Evolutionary conservation across 1,284 basidiomycete genomes (phyloP).

Genomic region (Trichosporon sp.): DNA sequence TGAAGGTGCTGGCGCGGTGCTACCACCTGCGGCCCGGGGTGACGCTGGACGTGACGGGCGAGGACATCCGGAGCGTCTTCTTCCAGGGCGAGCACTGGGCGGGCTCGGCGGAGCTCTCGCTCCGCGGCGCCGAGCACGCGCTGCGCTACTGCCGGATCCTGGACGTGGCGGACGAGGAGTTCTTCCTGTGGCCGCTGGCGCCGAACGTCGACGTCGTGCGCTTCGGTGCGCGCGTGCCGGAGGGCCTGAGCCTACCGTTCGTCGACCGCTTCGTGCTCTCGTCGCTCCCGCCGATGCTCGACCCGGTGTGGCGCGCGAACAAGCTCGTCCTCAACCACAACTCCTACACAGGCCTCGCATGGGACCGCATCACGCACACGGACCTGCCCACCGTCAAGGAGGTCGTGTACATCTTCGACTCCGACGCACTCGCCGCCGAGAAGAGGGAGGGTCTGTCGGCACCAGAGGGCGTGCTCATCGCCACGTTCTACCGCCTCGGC

Average conservation of each 20-base stretch:
- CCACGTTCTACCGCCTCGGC: constrained; percentile 23
- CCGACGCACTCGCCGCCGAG: background rate
- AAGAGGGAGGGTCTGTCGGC: background rate
- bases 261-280: background rate
- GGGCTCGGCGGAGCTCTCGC: background rate
- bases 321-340: background rate
- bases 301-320: background rate
- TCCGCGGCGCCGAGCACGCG: background rate
- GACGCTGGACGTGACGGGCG: background rate
- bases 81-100: background rate
- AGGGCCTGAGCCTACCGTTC: background rate
- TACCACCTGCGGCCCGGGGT: background rate
- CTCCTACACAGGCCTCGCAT: background rate
- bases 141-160: background rate
- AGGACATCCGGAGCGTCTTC: background rate
- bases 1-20: background rate
- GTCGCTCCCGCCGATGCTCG: background rate
- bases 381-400: background rate
- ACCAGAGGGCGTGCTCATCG: background rate
- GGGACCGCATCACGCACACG: background rate
- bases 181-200: background rate
- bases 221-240: background rate
- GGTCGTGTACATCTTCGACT: background rate
- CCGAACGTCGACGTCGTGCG: background rate
- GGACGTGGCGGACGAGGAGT: background rate